These are phyloP conservation scores for Kewa caespitosa DNA, from an alignment of 179 eudicot species.

Conservation along the genomic window DNA sequence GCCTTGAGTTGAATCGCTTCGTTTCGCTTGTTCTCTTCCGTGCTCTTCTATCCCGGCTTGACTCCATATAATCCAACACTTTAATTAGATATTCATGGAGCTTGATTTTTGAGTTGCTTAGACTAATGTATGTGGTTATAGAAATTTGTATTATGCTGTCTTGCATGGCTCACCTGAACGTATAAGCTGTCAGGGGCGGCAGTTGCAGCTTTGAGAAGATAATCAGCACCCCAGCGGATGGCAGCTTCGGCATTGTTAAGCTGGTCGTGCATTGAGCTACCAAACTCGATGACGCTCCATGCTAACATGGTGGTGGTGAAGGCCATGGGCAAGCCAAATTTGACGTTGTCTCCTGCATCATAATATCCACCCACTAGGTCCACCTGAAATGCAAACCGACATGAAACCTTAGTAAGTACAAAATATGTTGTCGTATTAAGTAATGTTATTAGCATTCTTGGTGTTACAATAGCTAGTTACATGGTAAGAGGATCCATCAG, in stretches of 20 bases:
- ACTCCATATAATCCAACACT: too few relatives aligned
- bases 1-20: too few relatives aligned
- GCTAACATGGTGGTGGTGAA: conserved; percentile 70
- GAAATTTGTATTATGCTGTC: not conserved
- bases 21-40: too few relatives aligned
- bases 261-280: conserved; percentile 58
- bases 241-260: conserved; percentile 59
- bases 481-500: conserved; percentile 66
- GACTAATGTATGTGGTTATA: not conserved
- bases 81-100: not conserved
- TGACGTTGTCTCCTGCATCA: conserved; percentile 88
- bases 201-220: conserved; percentile 79
- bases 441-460: not conserved
- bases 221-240: conserved; percentile 73
- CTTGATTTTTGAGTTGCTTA: not conserved
- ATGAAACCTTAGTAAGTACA: not conserved
- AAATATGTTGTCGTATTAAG: too few relatives aligned
- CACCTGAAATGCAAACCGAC: conserved; percentile 41
- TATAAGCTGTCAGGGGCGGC: conserved; percentile 66
- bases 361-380: conserved; percentile 82
- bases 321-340: conserved; percentile 91
- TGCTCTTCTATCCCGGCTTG: too few relatives aligned
- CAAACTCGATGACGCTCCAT: conserved; percentile 82
- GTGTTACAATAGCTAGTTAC: conserved; percentile 30
- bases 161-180: conserved; percentile 59